phyloP scores from a whole-genome alignment of 495 filamentous ascomycete genomes.

The Neurospora sp. region DNA sequence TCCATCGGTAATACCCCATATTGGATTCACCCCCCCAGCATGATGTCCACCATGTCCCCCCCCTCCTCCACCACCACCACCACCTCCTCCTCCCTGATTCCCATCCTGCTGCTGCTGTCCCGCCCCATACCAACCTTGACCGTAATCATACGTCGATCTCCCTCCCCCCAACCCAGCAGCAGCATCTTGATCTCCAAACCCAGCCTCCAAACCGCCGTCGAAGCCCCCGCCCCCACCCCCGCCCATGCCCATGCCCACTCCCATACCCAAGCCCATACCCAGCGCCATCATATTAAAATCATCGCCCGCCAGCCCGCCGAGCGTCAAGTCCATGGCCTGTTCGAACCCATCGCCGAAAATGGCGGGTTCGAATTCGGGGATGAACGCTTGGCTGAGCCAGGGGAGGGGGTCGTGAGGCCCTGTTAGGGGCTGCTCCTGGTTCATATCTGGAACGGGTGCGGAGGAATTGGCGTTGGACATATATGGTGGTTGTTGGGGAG shows the following conservation, averaged over 20 bases:
- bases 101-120: neutral
- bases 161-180: neutral
- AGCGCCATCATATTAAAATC: neutral
- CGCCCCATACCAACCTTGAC: neutral
- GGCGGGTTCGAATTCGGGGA: constrained; percentile 28
- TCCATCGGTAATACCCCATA: neutral
- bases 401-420: constrained; percentile 9
- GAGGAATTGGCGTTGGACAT: neutral
- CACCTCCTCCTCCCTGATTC: neutral
- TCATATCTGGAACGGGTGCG: neutral
- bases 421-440: constrained; percentile 1
- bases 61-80: neutral
- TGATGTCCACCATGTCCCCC: neutral
- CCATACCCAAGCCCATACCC: constrained; percentile 16
- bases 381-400: constrained; percentile 22
- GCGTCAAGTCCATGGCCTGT: constrained; percentile 41
- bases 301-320: constrained; percentile 29
- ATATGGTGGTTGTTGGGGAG: neutral
- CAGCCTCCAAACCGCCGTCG: neutral
- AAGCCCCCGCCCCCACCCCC: neutral
- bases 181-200: neutral
- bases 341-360: constrained; percentile 36
- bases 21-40: neutral
- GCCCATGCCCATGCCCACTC: constrained; percentile 7
- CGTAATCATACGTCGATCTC: neutral